Conservation (phyloP, 768 basidiomycete genomes). For the Amanita molliuscula region DNA sequence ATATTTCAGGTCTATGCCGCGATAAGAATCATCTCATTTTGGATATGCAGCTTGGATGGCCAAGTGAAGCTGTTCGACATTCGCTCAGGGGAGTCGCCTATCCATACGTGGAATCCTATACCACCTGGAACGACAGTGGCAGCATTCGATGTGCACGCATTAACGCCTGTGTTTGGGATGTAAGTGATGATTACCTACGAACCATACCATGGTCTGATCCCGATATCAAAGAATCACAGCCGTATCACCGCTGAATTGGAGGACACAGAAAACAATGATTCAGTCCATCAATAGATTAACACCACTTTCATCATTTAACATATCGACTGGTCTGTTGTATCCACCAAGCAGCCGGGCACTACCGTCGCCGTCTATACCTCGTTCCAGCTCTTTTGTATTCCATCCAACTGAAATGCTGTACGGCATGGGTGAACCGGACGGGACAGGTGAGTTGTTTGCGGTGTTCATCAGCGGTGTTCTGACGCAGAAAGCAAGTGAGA, state of each 20-base stretch:
- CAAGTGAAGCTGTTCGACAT: conserved; percentile 90
- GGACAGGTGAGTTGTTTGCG: conserved; percentile 26
- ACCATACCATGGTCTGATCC: conserved; percentile 4
- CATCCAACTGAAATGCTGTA: conserved; percentile 85
- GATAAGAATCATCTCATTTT: neutral
- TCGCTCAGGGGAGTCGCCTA: conserved; percentile 48
- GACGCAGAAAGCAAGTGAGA: conserved; percentile 21
- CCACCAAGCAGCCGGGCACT: conserved; percentile 40
- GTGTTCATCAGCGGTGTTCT: neutral
- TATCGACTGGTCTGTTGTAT: conserved; percentile 44
- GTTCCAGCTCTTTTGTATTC: conserved; percentile 59
- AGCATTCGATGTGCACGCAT: conserved; percentile 79
- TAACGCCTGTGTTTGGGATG: conserved; percentile 79
- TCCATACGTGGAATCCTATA: conserved; percentile 54
- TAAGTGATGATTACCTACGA: conserved; percentile 29
- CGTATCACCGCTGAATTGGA: conserved; percentile 49
- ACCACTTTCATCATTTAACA: conserved; percentile 32
- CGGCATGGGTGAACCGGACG: conserved; percentile 64
- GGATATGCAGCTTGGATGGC: conserved; percentile 61
- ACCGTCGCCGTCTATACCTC: conserved; percentile 51
- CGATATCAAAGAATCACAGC: conserved; percentile 40
- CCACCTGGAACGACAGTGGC: conserved; percentile 55
- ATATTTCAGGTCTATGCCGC: neutral
- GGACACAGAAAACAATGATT: conserved; percentile 52
- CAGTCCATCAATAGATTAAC: conserved; percentile 39